These are phyloP conservation scores for Venturia carpophila DNA, from an alignment of 2,329 filamentous ascomycete species.

Conservation along the genomic window DNA sequence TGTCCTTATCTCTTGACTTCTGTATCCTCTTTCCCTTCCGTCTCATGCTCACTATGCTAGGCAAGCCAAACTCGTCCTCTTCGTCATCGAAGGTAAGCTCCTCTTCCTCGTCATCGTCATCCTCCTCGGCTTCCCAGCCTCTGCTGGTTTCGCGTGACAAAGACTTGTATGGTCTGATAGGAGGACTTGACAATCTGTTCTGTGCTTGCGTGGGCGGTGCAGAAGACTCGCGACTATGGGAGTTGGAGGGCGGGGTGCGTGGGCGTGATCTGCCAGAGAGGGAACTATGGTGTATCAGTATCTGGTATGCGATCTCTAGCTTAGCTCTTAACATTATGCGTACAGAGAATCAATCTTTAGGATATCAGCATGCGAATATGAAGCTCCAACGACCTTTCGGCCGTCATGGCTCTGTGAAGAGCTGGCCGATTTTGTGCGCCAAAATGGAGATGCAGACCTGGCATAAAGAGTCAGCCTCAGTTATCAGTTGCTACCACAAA, in stretches of 20 bases:
- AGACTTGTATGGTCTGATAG: constrained; percentile 67
- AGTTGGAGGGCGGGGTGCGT: constrained; percentile 61
- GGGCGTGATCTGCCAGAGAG: constrained; percentile 58
- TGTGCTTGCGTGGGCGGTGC: constrained; percentile 48
- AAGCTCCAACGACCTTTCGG: constrained; percentile 78
- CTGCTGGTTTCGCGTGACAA: constrained; percentile 76
- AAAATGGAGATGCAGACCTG: constrained; percentile 85
- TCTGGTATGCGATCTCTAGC: constrained; percentile 11
- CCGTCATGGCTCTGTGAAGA: constrained; percentile 40
- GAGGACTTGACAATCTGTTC: constrained; percentile 46
- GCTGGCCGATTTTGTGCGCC: constrained; percentile 53
- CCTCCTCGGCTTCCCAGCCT: constrained; percentile 63
- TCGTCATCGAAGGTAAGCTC: constrained; percentile 76
- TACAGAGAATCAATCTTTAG: constrained; percentile 79
- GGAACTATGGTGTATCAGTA: constrained; percentile 41
- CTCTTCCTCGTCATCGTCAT: constrained; percentile 58
- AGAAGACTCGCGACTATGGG: constrained; percentile 50
- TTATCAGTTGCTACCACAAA: background rate
- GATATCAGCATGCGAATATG: constrained; percentile 94
- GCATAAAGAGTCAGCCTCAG: background rate
- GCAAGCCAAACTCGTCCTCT: constrained; percentile 91
- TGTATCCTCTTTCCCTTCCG: constrained; percentile 52
- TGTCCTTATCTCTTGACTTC: constrained; percentile 38
- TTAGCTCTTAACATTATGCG: constrained; percentile 26
- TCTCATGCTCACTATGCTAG: constrained; percentile 86